Base-by-base conservation (phyloP, 23 red algal genomes). In the Gracilaria vermiculophylla region DNA sequence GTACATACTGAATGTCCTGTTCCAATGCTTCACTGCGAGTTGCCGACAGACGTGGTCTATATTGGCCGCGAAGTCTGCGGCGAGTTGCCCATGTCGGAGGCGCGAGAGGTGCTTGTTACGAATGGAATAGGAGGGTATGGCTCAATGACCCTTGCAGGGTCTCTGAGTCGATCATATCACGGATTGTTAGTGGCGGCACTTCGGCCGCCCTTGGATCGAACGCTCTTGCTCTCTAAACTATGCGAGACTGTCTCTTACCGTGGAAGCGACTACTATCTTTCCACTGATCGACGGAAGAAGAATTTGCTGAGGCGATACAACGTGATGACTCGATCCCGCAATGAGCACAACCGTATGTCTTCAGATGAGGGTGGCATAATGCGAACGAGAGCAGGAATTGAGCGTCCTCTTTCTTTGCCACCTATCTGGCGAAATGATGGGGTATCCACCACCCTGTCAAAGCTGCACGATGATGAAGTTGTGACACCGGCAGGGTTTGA, bases 31-130 rank as follows among this genome's bases (percentile, higher is more conserved):
- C 36, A 33, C 19, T 54, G 19, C 21, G 84, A 88, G 42, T 53
- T 88, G 15, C 84, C 84, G 35, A 65, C 54, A 67, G 84, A 88
- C 54, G 84, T 88, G n/a, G 84, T 88, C 11, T 88, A 88, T 58
- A 50, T 50, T 19, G 84, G 84, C 24, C 84, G 84, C 69, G 84
- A 88, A 47, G 53, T 88, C 19, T 70, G 66, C 34, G 84, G 84
- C 0, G 66, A 88, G 10, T 58, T 88, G 24, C 53, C 69, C 0
- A 55, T 76, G 51, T 69, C 84, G 24, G 84, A 88, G 69, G 49
- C 84, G n/a, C 84, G 84, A 9, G 84, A 88, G 58, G 23, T 76
- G 13, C 84, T 88, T 42, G 51, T 88, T 52, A 88, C 84, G 9
- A 88, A 88, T 42, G 84, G 84, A 53, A 88, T 88, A 39, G 84